phyloP scores from a whole-genome alignment of 1,139 yeast genomes.

The Suhomyces wounanorum region DNA sequence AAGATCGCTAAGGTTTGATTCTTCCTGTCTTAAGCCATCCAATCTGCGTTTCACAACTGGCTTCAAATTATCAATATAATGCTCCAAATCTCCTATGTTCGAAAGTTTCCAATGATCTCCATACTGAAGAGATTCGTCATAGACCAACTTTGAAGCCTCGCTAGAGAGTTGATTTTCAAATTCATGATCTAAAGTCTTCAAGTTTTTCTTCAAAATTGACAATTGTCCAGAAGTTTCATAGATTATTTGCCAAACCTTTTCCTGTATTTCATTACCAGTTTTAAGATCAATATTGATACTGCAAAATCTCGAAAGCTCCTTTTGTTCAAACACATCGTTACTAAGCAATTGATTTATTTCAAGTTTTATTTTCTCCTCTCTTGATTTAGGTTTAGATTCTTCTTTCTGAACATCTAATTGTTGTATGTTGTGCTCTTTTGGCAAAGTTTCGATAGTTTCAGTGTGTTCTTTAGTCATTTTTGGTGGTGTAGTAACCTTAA shows the following conservation, averaged over 20 bases:
- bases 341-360: constrained; percentile 9
- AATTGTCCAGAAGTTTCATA: constrained; percentile 13
- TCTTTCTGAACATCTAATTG: not conserved
- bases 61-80: constrained; percentile 4
- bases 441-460: not conserved
- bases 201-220: constrained; percentile 15
- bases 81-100: constrained; percentile 10
- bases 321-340: constrained; percentile 13
- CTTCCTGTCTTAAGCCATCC: not conserved
- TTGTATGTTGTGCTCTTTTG: not conserved
- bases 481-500: not conserved
- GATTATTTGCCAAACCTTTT: constrained; percentile 8
- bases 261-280: constrained; percentile 6
- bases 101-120: constrained; percentile 17
- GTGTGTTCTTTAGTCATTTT: not conserved
- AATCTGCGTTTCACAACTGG: constrained; percentile 7
- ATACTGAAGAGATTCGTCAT: constrained; percentile 9
- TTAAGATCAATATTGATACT: constrained; percentile 10
- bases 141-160: constrained; percentile 7
- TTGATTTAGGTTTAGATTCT: not conserved
- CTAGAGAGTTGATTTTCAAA: constrained; percentile 8
- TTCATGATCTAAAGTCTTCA: constrained; percentile 8
- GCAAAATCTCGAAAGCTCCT: constrained; percentile 11
- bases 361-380: constrained; percentile 3
- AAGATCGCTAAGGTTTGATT: constrained; percentile 4